Evolutionary conservation across 2,329 filamentous ascomycete genomes (phyloP), one percentile per base, ranked within the genome.

Genomic region (Zymoseptoria brevis): DNA sequence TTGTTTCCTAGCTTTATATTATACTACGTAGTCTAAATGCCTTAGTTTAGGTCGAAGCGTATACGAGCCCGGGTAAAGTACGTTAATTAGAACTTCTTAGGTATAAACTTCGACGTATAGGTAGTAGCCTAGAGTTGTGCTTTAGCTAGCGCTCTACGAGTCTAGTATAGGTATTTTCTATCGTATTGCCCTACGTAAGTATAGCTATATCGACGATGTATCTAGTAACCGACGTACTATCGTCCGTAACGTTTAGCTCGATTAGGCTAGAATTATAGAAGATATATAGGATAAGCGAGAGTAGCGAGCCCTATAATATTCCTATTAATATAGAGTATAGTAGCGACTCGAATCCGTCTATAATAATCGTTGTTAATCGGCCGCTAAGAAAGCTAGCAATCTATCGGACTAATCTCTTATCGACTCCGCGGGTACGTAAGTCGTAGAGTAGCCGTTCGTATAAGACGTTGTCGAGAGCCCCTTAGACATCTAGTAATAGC

Each of bases 251-350:
- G 19, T 45, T 26, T 35, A 45, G 26, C 26, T 49, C 4, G 19
- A 48, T 55, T 22, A 55, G 35, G 35, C 54, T 26, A 19, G 29
- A 55, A 30, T 55, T 55, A 55, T 55, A 55, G 16, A 48, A 55
- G 19, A 22, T 55, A 16, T 55, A 55, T 49, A 55, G 54, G 6
- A 55, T 35, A 35, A 30, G 54, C 19, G 54, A 55, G 22, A 45
- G 19, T 24, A 35, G 54, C 54, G 54, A 55, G 16, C 54, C 54
- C 11, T 55, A 49, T 49, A 49, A 7, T 49, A 49, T 49, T 49
- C 45, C 45, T 49, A 49, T 49, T 8, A 1, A 49, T 5, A 49
- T 19, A 19, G 45, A 11, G 45, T 49, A 49, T 16, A 19, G 45
- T 19, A 19, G 45, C 8, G 8, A 49, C 45, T 49, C 45, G 45